Conservation (phyloP, 2,329 filamentous ascomycete species). For the Hypoxylon sp. region DNA sequence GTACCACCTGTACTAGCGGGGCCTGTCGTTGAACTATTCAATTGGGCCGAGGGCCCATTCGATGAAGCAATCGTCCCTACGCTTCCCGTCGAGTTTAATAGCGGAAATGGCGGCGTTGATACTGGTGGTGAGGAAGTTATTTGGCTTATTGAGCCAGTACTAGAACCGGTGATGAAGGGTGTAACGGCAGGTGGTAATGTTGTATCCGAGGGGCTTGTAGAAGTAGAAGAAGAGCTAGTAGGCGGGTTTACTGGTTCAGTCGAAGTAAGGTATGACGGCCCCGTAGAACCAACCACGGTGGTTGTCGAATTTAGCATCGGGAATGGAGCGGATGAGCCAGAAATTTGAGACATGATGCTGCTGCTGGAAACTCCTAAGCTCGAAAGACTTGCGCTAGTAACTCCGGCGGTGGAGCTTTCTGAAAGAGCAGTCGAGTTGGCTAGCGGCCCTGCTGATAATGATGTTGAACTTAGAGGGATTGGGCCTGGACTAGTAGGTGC, state of each 20-base stretch:
- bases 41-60: conserved; percentile 19
- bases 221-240: conserved; percentile 18
- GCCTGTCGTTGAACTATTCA: conserved; percentile 6
- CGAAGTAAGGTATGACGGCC: conserved; percentile 15
- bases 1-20: neutral
- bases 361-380: conserved; percentile 23
- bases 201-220: conserved; percentile 20
- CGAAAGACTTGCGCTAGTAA: conserved; percentile 15
- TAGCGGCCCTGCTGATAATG: conserved; percentile 3
- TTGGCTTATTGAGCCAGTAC: conserved; percentile 19
- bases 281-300: conserved; percentile 24
- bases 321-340: conserved; percentile 41
- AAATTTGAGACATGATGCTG: conserved; percentile 12
- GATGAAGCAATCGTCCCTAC: conserved; percentile 18
- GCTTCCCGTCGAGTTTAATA: conserved; percentile 36
- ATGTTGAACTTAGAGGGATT: conserved; percentile 23
- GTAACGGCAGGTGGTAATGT: conserved; percentile 23
- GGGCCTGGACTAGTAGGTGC: conserved; percentile 38
- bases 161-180: conserved; percentile 11
- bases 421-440: conserved; percentile 22
- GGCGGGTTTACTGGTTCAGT: conserved; percentile 22
- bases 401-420: conserved; percentile 8
- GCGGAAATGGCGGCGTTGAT: conserved; percentile 34
- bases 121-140: conserved; percentile 11
- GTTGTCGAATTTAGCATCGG: conserved; percentile 45